Conservation (phyloP, 768 basidiomycete species). For the Boletus reticuloceps region DNA sequence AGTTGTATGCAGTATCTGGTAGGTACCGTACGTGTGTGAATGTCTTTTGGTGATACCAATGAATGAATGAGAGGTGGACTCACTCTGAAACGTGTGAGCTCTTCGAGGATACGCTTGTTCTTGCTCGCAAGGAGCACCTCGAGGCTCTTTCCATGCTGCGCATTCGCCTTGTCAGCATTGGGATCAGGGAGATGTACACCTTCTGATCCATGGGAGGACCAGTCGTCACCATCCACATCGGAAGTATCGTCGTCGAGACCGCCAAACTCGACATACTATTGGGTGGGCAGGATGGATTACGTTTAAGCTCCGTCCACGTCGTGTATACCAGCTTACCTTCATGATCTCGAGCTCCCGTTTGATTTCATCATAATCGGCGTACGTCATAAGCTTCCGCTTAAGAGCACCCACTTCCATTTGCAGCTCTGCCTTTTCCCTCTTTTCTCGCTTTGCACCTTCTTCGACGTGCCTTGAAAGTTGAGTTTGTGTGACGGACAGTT, state of each 20-base stretch:
- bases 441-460: conserved; percentile 15
- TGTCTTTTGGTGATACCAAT: neutral
- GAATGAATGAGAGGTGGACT: conserved; percentile 8
- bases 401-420: conserved; percentile 65
- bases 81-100: conserved; percentile 88
- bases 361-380: conserved; percentile 91
- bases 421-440: conserved; percentile 34
- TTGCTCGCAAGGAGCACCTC: conserved; percentile 90
- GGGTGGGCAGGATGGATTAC: neutral
- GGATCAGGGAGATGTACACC: conserved; percentile 80
- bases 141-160: conserved; percentile 74
- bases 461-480: conserved; percentile 18
- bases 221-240: conserved; percentile 58
- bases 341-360: conserved; percentile 98
- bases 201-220: conserved; percentile 40
- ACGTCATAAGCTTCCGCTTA: conserved; percentile 65
- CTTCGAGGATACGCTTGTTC: conserved; percentile 90
- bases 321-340: conserved; percentile 60
- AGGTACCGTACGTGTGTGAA: neutral
- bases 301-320: neutral
- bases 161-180: conserved; percentile 81
- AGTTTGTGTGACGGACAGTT: conserved; percentile 14
- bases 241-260: conserved; percentile 63
- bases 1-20: conserved; percentile 78
- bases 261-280: conserved; percentile 93